These are phyloP conservation scores for Benincasa hispida DNA, from an alignment of 306 rosid genomes.

Conservation along the genomic window DNA sequence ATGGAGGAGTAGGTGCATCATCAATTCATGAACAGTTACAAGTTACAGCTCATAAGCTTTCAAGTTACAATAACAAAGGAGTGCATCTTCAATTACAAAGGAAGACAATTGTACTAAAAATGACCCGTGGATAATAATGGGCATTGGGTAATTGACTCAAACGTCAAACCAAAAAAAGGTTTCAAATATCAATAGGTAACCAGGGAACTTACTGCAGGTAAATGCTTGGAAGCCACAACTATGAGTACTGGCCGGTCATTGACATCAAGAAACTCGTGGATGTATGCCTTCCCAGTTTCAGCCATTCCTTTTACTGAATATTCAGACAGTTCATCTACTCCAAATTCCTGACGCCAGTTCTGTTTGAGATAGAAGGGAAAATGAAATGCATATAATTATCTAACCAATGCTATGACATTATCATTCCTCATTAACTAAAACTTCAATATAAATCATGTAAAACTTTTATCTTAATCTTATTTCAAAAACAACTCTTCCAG, in stretches of 20 bases:
- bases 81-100: neutral
- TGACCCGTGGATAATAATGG: neutral
- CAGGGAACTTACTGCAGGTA: slow-evolving; percentile 48
- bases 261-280: slow-evolving; percentile 67
- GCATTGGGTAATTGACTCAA: neutral
- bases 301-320: slow-evolving; percentile 46
- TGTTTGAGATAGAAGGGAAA: slow-evolving; percentile 27
- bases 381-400: neutral
- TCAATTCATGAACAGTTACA: neutral
- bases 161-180: neutral
- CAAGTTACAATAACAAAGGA: neutral
- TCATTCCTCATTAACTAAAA: neutral
- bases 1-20: neutral
- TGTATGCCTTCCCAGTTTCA: slow-evolving; percentile 68
- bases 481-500: neutral
- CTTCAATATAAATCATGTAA: neutral
- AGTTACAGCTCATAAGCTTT: neutral
- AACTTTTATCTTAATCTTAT: neutral
- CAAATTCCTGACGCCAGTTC: slow-evolving; percentile 93
- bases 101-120: neutral
- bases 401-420: neutral
- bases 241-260: slow-evolving; percentile 68
- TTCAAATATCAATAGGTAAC: neutral
- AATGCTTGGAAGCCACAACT: slow-evolving; percentile 67
- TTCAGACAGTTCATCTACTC: slow-evolving; percentile 61